Base-by-base conservation (phyloP, 306 rosid species). In the Hippophae gyantsensis region DNA sequence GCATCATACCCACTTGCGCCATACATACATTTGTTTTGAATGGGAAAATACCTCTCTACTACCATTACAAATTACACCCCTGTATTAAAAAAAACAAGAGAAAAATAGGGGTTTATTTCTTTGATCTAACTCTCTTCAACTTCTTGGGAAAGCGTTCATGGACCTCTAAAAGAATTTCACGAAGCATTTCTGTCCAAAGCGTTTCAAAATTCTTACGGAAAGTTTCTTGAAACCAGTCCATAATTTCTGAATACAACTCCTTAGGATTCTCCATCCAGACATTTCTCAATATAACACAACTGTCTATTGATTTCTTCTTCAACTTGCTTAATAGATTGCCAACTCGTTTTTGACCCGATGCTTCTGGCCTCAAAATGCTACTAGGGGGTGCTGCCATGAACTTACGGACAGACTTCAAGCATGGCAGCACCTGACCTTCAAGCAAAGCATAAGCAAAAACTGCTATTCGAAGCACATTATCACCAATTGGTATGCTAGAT, bases 381-480 rank as follows among this genome's bases (percentile, higher is more conserved):
- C 76, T 80, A 48, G 96, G 92, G 67, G 87, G 68, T 18, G 92
- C 84, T 6, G 90, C 76, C 96, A 87, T 76, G 67, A 61, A 79
- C 69, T 77, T 68, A 25, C 87, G 61, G 14, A 72, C 86, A 52
- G 75, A 53, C 66, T 52, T 83, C 54, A 90, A 56, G 78, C 96
- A 87, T 0, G 86, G 87, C 62, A 93, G 76, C 41, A 87, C 96
- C 71, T 87, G 90, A 57, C 98, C 98, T 25, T 81, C 86, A 48
- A 87, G 95, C 84, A 92, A 80, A 46, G 84, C 86, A 70, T 74
- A 87, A 38, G 83, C 95, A 55, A 92, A 92, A 51, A 81, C 86
- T 27, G 63, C 65, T 38, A 83, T 70, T 27, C 83, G 73, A n/a
- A 61, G 68, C 42, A 64, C 72, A 38, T 42, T 54, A 56, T 73